These are phyloP conservation scores for Teunomyces funiuensis DNA, from an alignment of 805 yeast genomes.

Conservation along the genomic window DNA sequence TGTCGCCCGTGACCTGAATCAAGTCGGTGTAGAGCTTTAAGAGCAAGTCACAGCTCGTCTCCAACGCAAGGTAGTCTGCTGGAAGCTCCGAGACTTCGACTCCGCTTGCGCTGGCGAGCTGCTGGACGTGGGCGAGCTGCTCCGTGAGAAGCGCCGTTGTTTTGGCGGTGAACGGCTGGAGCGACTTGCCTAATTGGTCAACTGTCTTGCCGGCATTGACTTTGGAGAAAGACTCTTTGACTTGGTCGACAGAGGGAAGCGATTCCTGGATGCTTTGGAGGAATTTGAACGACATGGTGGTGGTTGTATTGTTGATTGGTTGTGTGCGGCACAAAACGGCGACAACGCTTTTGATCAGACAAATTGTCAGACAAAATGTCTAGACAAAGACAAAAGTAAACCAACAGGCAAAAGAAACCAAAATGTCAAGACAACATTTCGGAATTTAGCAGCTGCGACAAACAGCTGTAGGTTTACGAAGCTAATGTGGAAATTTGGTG, in stretches of 20 bases:
- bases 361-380: background rate
- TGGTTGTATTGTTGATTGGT: too few relatives aligned
- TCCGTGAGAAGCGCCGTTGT: conserved; percentile 61
- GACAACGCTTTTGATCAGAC: background rate
- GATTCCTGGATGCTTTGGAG: conserved; percentile 43
- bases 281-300: conserved; percentile 38
- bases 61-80: conserved; percentile 66
- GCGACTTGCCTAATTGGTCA: conserved; percentile 43
- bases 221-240: conserved; percentile 36
- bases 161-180: conserved; percentile 57
- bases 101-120: conserved; percentile 24
- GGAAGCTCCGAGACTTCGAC: conserved; percentile 73
- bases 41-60: conserved; percentile 63
- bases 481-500: too few relatives aligned
- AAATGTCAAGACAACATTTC: too few relatives aligned
- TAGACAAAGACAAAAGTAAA: background rate
- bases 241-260: conserved; percentile 37
- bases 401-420: too few relatives aligned
- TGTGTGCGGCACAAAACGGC: background rate
- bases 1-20: conserved; percentile 44
- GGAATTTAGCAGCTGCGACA: too few relatives aligned
- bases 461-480: too few relatives aligned
- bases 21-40: conserved; percentile 57
- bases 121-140: conserved; percentile 55
- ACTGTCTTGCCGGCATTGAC: conserved; percentile 42